These are phyloP conservation scores for Tetratostichococcus sp. DNA, from an alignment of 139 green algal species.

Conservation along the genomic window DNA sequence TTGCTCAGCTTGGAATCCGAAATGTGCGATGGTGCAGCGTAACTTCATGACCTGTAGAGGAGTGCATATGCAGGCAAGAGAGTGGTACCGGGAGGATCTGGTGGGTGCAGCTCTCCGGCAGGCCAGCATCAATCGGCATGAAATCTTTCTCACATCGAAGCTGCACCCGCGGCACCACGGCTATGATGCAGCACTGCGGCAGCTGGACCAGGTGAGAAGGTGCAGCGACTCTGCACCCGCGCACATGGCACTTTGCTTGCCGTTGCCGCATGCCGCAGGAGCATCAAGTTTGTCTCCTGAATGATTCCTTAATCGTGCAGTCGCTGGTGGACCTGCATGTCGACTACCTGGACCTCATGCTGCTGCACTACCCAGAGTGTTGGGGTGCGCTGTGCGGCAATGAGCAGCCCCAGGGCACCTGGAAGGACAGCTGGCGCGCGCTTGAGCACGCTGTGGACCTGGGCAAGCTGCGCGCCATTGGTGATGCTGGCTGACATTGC, in stretches of 20 bases:
- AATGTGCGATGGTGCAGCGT: too few species aligned
- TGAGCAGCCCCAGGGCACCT: slow-evolving; percentile 28
- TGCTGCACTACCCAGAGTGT: slow-evolving; percentile 83
- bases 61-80: slow-evolving; percentile 38
- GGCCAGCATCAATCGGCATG: slow-evolving; percentile 27
- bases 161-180: slow-evolving; percentile 72
- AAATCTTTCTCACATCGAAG: slow-evolving; percentile 82
- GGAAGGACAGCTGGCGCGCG: slow-evolving; percentile 63
- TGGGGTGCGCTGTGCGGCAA: slow-evolving; percentile 53
- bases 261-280: slow-evolving; percentile 5
- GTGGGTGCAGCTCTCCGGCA: slow-evolving; percentile 51
- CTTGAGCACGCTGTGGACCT: slow-evolving; percentile 49
- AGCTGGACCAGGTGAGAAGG: slow-evolving; percentile 14
- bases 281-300: background rate
- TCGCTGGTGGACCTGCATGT: slow-evolving; percentile 51
- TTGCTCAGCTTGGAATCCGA: too few species aligned
- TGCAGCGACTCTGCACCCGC: slow-evolving; percentile 11
- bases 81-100: slow-evolving; percentile 79
- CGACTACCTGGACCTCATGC: slow-evolving; percentile 71
- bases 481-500: slow-evolving; percentile 16
- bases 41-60: too few species aligned
- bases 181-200: slow-evolving; percentile 33
- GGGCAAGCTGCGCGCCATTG: slow-evolving; percentile 48
- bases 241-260: background rate
- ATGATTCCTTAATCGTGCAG: background rate